Evolutionary conservation across 129 eudicot species (phyloP).

Genomic region (Erigeron canadensis): DNA sequence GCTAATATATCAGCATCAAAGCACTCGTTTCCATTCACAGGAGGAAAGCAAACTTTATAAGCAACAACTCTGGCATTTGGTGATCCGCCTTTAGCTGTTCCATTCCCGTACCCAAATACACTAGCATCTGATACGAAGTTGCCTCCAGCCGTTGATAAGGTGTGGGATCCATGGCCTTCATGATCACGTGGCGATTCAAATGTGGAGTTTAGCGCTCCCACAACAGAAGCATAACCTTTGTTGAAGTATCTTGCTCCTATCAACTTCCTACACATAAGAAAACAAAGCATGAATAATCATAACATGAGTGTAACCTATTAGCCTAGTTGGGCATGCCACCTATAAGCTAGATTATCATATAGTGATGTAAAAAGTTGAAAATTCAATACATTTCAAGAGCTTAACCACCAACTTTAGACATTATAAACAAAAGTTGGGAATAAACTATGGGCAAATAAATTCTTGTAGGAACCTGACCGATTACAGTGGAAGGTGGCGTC

Average conservation of each 20-base stretch:
- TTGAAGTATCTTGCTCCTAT: slow-evolving; percentile 93
- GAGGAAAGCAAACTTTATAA: slow-evolving; percentile 86
- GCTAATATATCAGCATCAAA: slow-evolving; percentile 89
- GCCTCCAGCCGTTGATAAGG: slow-evolving; percentile 96
- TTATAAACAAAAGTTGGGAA: not conserved
- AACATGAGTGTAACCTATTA: not conserved
- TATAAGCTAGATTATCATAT: not conserved
- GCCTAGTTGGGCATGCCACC: slow-evolving; percentile 1
- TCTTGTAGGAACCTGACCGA: slow-evolving; percentile 54
- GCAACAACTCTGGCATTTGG: slow-evolving; percentile 88
- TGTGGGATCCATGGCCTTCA: slow-evolving; percentile 95
- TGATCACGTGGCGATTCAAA: slow-evolving; percentile 61
- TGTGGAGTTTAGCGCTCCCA: slow-evolving; percentile 55
- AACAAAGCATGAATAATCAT: slow-evolving; percentile 10
- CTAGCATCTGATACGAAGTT: slow-evolving; percentile 64
- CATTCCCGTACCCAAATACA: slow-evolving; percentile 69
- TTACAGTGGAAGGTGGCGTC: slow-evolving; percentile 74
- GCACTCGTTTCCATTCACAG: slow-evolving; percentile 61
- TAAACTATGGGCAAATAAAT: not conserved
- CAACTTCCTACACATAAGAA: slow-evolving; percentile 59
- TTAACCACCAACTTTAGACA: not conserved
- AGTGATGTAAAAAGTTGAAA: not conserved
- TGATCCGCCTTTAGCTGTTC: slow-evolving; percentile 95
- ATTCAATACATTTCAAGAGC: not conserved
- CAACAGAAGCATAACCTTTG: slow-evolving; percentile 67